Percentiles rank a stretch among this genome's conserved stretches.
Conservation (phyloP, 78 protist species). For the Capsaspora owczarzaki region DNA sequence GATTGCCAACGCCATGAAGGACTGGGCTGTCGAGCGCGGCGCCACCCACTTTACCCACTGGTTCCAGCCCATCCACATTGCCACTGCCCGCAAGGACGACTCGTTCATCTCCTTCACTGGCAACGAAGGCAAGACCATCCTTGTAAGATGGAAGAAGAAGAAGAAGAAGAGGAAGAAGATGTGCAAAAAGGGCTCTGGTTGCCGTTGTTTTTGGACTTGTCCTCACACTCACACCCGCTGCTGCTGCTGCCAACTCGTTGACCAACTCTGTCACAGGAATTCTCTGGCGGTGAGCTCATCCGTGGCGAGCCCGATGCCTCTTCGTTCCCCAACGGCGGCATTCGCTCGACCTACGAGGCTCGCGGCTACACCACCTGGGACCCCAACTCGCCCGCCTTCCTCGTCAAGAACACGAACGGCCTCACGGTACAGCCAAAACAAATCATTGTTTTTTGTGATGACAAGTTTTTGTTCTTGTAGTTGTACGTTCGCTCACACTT, state of each 20-base stretch:
- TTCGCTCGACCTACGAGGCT: conserved; percentile 81
- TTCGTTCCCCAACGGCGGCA: conserved; percentile 86
- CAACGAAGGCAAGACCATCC: conserved; percentile 24
- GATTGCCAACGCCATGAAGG: conserved; percentile 63
- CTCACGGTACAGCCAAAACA: too few species aligned
- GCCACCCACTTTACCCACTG: conserved; percentile 78
- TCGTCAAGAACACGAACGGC: conserved; percentile 44
- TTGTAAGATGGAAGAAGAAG: too few species aligned
- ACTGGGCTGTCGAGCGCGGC: conserved; percentile 78
- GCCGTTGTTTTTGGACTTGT: too few species aligned
- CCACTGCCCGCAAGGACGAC: conserved; percentile 72
- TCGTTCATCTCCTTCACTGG: conserved; percentile 47
- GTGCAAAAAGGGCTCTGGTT: too few species aligned
- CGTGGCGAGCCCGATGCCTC: conserved; percentile 86
- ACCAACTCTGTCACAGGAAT: conserved; percentile 23
- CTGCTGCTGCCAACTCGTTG: too few species aligned
- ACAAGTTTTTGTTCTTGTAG: too few species aligned
- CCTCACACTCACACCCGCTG: too few species aligned
- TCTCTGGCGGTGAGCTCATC: conserved; percentile 58
- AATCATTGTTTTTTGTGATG: too few species aligned
- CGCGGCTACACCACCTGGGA: conserved; percentile 88
- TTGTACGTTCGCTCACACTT: too few species aligned
- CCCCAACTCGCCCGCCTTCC: conserved; percentile 70
- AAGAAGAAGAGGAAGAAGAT: too few species aligned
- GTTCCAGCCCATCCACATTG: conserved; percentile 73